A percentile compares a stretch with the other conserved stretches of the same genome.
These are phyloP conservation scores for Diaporthe sp. DNA, from an alignment of 2,329 filamentous ascomycete genomes.

Conservation along the genomic window DNA sequence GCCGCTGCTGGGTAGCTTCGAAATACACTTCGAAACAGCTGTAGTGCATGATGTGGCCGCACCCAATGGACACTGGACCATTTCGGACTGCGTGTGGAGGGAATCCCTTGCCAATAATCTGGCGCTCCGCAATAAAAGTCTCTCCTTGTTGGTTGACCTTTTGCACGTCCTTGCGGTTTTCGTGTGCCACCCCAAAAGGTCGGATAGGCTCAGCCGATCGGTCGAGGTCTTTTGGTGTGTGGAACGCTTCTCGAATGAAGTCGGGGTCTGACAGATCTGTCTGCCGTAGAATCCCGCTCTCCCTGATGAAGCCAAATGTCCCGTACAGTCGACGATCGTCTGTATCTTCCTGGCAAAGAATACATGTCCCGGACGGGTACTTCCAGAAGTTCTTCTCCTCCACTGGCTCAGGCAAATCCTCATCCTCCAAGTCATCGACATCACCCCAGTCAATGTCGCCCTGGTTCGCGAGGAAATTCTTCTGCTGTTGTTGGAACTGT, in stretches of 20 bases:
- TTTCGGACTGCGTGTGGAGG: constrained; percentile 74
- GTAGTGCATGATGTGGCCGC: constrained; percentile 99
- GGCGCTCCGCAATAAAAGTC: constrained; percentile 79
- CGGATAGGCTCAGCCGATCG: constrained; percentile 85
- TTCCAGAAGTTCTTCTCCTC: constrained; percentile 86
- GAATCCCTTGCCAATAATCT: constrained; percentile 92
- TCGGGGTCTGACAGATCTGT: constrained; percentile 87
- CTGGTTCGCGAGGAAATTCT: constrained; percentile 92
- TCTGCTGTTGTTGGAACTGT: constrained; percentile 97
- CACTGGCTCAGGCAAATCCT: constrained; percentile 68
- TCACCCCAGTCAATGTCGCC: constrained; percentile 91
- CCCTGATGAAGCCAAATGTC: constrained; percentile 89
- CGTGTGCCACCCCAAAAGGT: constrained; percentile 90
- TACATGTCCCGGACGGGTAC: constrained; percentile 93
- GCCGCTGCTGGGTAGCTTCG: constrained; percentile 84
- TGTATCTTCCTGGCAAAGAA: constrained; percentile 95
- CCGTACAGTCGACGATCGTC: constrained; percentile 91
- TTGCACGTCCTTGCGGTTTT: constrained; percentile 83
- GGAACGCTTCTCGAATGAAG: constrained; percentile 85
- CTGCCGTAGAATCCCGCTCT: constrained; percentile 88
- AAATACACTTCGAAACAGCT: constrained; percentile 95
- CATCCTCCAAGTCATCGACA: constrained; percentile 81
- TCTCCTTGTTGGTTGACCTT: constrained; percentile 83
- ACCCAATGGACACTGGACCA: constrained; percentile 90
- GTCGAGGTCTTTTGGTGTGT: constrained; percentile 86